A percentile compares a stretch with the other conserved stretches of the same genome.
Conservation (phyloP, 768 basidiomycete genomes). For the Calocybe gangraenosa region DNA sequence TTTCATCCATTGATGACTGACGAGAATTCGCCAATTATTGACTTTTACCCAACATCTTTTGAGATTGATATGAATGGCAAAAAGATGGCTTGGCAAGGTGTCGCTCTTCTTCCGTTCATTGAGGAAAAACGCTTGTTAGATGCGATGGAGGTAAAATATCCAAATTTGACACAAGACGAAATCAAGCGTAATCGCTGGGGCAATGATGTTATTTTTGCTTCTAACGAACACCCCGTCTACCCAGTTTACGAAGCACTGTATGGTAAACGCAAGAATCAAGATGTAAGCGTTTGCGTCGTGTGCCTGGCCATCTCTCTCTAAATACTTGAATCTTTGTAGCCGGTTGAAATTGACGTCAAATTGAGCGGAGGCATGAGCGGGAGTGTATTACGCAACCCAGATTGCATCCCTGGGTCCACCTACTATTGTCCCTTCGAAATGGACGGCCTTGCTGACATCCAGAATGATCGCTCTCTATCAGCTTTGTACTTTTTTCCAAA, state of each 20-base stretch:
- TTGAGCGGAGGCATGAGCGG: slow-evolving; percentile 81
- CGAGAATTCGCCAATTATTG: slow-evolving; percentile 86
- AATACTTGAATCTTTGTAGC: slow-evolving; percentile 44
- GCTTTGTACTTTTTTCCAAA: slow-evolving; percentile 87
- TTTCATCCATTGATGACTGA: slow-evolving; percentile 90
- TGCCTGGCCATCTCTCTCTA: slow-evolving; percentile 3
- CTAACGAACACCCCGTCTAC: slow-evolving; percentile 82
- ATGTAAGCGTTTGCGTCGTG: slow-evolving; percentile 47
- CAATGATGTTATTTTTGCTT: slow-evolving; percentile 75
- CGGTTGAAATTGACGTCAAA: slow-evolving; percentile 62
- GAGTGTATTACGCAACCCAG: slow-evolving; percentile 74
- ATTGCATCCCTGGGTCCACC: slow-evolving; percentile 88
- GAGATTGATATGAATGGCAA: slow-evolving; percentile 99
- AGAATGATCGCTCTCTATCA: slow-evolving; percentile 83
- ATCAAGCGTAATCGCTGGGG: slow-evolving; percentile 83
- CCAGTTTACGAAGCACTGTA: slow-evolving; percentile 87
- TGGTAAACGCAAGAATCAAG: slow-evolving; percentile 78
- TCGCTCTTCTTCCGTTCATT: slow-evolving; percentile 95
- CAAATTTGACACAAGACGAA: slow-evolving; percentile 77
- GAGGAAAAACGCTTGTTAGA: slow-evolving; percentile 78
- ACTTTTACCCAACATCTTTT: slow-evolving; percentile 92
- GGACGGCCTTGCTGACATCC: slow-evolving; percentile 69
- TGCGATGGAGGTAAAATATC: slow-evolving; percentile 71
- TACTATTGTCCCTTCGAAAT: slow-evolving; percentile 70
- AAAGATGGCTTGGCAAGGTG: slow-evolving; percentile 99